Evolutionary conservation across 306 rosid genomes (phyloP), one percentile per base, ranked within the genome.

Genomic region (Psophocarpus tetragonolobus): DNA sequence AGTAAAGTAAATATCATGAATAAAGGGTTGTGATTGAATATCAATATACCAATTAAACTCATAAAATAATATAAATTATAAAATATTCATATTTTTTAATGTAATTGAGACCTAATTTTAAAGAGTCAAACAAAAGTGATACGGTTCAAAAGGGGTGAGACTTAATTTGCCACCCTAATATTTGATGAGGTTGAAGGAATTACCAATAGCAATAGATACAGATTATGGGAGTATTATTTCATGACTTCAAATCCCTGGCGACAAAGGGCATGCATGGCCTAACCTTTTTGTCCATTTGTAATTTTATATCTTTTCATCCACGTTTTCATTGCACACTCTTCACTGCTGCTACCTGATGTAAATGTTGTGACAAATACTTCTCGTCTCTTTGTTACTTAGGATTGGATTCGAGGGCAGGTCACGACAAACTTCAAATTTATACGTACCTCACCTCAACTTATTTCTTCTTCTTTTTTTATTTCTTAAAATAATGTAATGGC

Each of bases 191-290:
- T n/a, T n/a, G n/a, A n/a, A n/a, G n/a, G n/a, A n/a, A n/a, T n/a
- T n/a, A n/a, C n/a, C n/a, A n/a, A n/a, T n/a, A n/a, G n/a, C n/a
- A n/a, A n/a, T n/a, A n/a, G n/a, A n/a, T n/a, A n/a, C n/a, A n/a
- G n/a, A n/a, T n/a, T n/a, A n/a, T n/a, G n/a, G 58, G 11, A 54
- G 66, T 8, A n/a, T 62, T 38, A 20, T 35, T 29, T 48, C 1
- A 6, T 3, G 15, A 0, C 8, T 12, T 58, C 38, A 71, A 61
- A 45, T 71, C 24, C 47, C 57, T 61, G 26, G 36, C 73, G n/a
- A n/a, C n/a, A n/a, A n/a, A n/a, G n/a, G n/a, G n/a, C n/a, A 20
- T 79, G 78, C 77, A 47, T 61, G 75, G 35, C 45, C 53, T 8
- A 32, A 17, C 65, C 71, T 47, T 67, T n/a, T 26, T 78, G 66